phyloP scores from a whole-genome alignment of 768 basidiomycete genomes.

The Rubroboletus satanas region DNA sequence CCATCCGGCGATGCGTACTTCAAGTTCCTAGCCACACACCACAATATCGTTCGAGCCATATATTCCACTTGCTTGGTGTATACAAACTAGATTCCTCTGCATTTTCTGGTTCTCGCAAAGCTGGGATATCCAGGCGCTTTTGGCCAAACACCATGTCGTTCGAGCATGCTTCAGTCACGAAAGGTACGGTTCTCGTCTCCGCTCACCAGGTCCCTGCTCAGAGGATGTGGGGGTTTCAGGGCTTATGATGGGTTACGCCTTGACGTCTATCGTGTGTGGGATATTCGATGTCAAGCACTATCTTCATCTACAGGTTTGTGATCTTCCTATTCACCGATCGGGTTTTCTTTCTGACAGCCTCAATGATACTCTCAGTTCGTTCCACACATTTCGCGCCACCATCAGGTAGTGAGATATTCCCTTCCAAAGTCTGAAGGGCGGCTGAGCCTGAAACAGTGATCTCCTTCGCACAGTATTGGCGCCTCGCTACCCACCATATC shows the following conservation, averaged over 20 bases:
- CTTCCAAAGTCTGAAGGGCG: constrained; percentile 8
- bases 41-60: not conserved
- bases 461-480: constrained; percentile 68
- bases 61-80: not conserved
- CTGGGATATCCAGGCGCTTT: not conserved
- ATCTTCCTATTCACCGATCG: not conserved
- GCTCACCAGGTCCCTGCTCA: constrained; percentile 2
- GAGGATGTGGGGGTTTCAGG: constrained; percentile 40
- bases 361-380: constrained; percentile 51
- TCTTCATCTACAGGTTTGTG: constrained; percentile 72
- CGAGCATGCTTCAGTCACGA: constrained; percentile 78
- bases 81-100: not conserved
- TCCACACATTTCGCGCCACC: constrained; percentile 85
- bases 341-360: constrained; percentile 1
- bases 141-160: constrained; percentile 55
- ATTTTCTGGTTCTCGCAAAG: not conserved
- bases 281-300: constrained; percentile 88
- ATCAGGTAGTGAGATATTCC: constrained; percentile 55
- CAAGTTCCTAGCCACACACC: not conserved
- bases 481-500: constrained; percentile 67
- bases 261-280: constrained; percentile 70
- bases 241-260: constrained; percentile 67
- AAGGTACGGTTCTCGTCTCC: constrained; percentile 47
- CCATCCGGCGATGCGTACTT: not conserved
- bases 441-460: constrained; percentile 33